Percentiles rank a stretch among this genome's conserved stretches.
phyloP scores from a whole-genome alignment of 2,329 filamentous ascomycete genomes.

The Capronia epimyces region DNA sequence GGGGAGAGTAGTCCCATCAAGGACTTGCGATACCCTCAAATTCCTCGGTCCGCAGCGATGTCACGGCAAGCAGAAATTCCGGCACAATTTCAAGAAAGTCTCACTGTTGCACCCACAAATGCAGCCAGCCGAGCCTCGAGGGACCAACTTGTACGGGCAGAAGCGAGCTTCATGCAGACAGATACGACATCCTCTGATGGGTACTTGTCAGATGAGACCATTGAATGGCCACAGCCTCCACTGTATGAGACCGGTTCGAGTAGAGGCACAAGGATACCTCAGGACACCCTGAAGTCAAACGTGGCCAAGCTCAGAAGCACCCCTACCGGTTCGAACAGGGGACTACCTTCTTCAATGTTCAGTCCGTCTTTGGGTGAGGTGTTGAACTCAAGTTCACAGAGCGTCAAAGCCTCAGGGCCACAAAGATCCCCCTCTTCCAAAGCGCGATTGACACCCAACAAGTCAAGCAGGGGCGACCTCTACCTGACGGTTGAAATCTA shows the following conservation, averaged over 20 bases:
- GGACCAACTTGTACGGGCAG: constrained; percentile 14
- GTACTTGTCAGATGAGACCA: constrained; percentile 20
- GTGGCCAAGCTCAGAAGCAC: constrained; percentile 10
- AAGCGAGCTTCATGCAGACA: constrained; percentile 18
- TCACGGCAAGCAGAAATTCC: constrained; percentile 32
- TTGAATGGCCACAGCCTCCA: constrained; percentile 22
- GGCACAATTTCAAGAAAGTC: constrained; percentile 31
- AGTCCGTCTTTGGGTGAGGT: constrained; percentile 11
- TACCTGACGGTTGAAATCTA: constrained; percentile 24
- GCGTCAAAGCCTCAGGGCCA: constrained; percentile 3
- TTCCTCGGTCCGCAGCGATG: constrained; percentile 25
- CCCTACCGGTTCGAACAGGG: constrained; percentile 3
- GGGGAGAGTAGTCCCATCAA: constrained; percentile 20
- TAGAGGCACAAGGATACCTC: neutral
- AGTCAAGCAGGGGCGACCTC: constrained; percentile 25
- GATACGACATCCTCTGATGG: constrained; percentile 24
- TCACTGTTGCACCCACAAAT: constrained; percentile 8
- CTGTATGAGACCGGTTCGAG: constrained; percentile 5
- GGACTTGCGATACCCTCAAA: constrained; percentile 28
- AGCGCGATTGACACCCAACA: constrained; percentile 23
- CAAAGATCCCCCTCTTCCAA: constrained; percentile 19
- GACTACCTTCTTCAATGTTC: neutral
- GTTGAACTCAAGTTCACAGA: constrained; percentile 1
- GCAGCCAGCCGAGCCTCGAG: constrained; percentile 2
- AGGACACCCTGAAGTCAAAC: neutral